Conservation (phyloP, 192 early-diverging fungal species). For the Geranomyces variabilis region DNA sequence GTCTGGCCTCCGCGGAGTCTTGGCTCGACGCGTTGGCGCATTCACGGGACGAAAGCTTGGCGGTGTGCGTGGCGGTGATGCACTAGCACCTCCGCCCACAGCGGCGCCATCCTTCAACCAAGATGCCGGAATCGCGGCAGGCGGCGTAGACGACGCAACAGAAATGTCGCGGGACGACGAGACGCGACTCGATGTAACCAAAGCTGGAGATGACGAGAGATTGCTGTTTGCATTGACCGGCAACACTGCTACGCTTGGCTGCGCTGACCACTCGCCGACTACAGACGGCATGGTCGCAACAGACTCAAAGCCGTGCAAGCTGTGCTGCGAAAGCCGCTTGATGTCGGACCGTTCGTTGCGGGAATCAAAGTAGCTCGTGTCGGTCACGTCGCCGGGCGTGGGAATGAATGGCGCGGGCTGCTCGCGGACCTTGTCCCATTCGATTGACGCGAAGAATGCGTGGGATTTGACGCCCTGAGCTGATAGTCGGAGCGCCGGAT, state of each 20-base stretch:
- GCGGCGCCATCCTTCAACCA: neutral
- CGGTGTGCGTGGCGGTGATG: neutral
- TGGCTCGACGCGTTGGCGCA: constrained; percentile 5
- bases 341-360: constrained; percentile 81
- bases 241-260: neutral
- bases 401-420: constrained; percentile 86
- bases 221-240: neutral
- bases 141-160: neutral
- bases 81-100: neutral
- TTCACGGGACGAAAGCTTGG: neutral
- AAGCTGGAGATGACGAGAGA: neutral
- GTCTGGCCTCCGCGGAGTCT: neutral
- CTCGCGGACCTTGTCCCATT: constrained; percentile 76
- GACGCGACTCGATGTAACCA: constrained; percentile 1
- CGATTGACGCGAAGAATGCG: constrained; percentile 73
- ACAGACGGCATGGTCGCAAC: neutral
- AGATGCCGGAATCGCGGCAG: neutral
- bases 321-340: constrained; percentile 62
- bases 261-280: neutral
- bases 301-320: constrained; percentile 16
- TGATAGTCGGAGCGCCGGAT: constrained; percentile 67
- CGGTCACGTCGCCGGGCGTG: constrained; percentile 73
- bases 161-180: constrained; percentile 24
- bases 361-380: constrained; percentile 92
- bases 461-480: constrained; percentile 72